Evolutionary conservation across 257 asterid species (phyloP).

Genomic region (Buddleja alternifolia): DNA sequence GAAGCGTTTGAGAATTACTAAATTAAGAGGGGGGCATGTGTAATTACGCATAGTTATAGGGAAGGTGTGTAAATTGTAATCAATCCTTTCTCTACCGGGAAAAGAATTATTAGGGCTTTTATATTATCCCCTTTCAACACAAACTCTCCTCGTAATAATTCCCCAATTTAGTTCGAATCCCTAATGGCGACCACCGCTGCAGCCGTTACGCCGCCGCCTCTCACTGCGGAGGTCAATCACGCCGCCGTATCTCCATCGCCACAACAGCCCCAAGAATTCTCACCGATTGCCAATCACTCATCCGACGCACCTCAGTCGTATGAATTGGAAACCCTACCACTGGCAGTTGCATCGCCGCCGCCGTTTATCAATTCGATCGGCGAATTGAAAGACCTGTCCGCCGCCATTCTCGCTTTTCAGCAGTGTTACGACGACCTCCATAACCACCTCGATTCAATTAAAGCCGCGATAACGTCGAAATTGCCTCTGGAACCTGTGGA

Average conservation of each 20-base stretch:
- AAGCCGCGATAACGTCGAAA: constrained; percentile 45
- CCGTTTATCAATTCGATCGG: constrained; percentile 38
- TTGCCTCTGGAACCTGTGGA: constrained; percentile 33
- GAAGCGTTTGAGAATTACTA: too few species aligned
- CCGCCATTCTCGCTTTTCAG: constrained; percentile 55
- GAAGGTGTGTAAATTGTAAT: too few species aligned
- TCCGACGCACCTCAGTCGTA: constrained; percentile 19
- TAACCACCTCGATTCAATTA: constrained; percentile 55
- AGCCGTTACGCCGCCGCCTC: constrained; percentile 2
- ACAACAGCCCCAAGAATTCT: constrained; percentile 6
- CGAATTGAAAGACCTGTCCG: constrained; percentile 51
- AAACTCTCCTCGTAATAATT: not conserved
- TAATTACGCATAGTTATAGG: too few species aligned
- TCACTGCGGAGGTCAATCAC: constrained; percentile 24
- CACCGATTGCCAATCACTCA: constrained; percentile 12
- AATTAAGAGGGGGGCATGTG: too few species aligned
- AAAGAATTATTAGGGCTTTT: constrained; percentile 21
- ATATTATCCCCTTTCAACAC: not conserved
- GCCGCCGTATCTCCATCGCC: not conserved
- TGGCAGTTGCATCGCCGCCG: constrained; percentile 34
- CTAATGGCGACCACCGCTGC: constrained; percentile 32
- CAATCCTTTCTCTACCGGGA: not conserved
- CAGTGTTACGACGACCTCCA: constrained; percentile 62
- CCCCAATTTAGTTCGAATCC: not conserved
- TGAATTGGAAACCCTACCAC: constrained; percentile 27